Conservation (phyloP, 1,284 basidiomycete genomes). For the Pascua sp. region DNA sequence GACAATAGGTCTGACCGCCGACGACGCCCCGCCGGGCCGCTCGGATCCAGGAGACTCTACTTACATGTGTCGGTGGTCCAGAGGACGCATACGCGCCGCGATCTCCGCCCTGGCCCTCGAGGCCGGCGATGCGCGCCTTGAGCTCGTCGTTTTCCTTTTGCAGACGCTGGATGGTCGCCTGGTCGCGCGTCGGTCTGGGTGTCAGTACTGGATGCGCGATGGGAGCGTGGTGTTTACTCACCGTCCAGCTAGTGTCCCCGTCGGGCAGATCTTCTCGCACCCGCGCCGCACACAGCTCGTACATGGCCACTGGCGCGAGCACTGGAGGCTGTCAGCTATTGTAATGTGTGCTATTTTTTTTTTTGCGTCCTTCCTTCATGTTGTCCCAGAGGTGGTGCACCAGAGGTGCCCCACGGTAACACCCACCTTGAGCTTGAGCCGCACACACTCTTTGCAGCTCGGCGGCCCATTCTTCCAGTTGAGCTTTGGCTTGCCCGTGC, state of each 20-base stretch:
- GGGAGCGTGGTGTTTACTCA: slow-evolving; percentile 1
- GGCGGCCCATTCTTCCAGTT: slow-evolving; percentile 23
- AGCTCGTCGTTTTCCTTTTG: slow-evolving; percentile 19
- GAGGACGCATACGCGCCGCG: too few relatives aligned
- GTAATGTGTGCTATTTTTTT: too few relatives aligned
- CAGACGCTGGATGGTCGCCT: slow-evolving; percentile 14
- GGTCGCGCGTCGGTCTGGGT: slow-evolving; percentile 14
- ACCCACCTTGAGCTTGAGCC: slow-evolving; percentile 26
- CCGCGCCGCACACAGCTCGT: slow-evolving; percentile 22
- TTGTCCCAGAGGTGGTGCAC: too few relatives aligned
- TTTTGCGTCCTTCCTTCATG: too few relatives aligned
- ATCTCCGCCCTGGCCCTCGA: neutral
- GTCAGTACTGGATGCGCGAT: neutral
- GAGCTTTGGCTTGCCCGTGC: slow-evolving; percentile 11
- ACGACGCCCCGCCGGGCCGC: too few relatives aligned
- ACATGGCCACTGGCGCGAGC: slow-evolving; percentile 25
- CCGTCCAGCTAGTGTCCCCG: slow-evolving; percentile 18
- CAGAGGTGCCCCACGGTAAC: too few relatives aligned
- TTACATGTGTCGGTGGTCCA: too few relatives aligned
- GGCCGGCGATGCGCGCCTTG: slow-evolving; percentile 1
- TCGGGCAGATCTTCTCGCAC: slow-evolving; percentile 23
- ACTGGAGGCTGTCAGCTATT: slow-evolving; percentile 8
- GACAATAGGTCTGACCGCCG: too few relatives aligned
- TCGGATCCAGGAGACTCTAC: too few relatives aligned
- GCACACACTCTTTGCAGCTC: slow-evolving; percentile 23